Evolutionary conservation across 352 stramenopile genomes (phyloP), one percentile per base, ranked within the genome.

Genomic region (Plasmopara muralis): DNA sequence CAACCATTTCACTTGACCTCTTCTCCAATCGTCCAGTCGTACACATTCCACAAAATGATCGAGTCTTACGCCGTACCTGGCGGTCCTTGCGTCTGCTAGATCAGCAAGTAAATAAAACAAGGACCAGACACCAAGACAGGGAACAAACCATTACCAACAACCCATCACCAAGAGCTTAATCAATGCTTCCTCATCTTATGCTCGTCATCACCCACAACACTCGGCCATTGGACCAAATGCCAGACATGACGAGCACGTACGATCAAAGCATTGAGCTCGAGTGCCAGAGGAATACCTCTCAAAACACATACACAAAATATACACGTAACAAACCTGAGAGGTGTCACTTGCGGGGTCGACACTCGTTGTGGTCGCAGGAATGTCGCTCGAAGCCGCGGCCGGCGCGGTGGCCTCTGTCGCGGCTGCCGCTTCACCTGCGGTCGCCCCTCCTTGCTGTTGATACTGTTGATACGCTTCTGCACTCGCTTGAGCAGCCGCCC

Each of bases 401-500:
- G 44, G 6, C 12, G 37, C 37, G 33, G 9, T 14, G 2, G 20
- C 35, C 31, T 47, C 53, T n/a, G 30, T 48, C 10, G 31, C 43
- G 39, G 33, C 39, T 50, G 63, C 51, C 28, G 57, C 53, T 10
- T 41, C 53, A 13, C 38, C 49, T 30, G 40, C 41, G 41, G 62
- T 50, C 28, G 58, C 50, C 9, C 57, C 75, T 18, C 67, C 63
- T 50, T 87, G 77, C 31, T 85, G 68, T 45, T 85, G 70, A 34
- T 89, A 89, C 47, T 89, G 77, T 34, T 82, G 68, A 43, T 89
- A 91, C 2, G 72, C 70, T 38, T 87, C 75, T 1, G 76, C 77
- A 39, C 72, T 87, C n/a, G 77, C 69, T 43, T 84, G 60, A 5
- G 82, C 79, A 9, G 82, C 82, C 18, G 75, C 80, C 16, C 81